phyloP scores from a whole-genome alignment of 2,329 filamentous ascomycete genomes.

The Verticillium isaacii region DNA sequence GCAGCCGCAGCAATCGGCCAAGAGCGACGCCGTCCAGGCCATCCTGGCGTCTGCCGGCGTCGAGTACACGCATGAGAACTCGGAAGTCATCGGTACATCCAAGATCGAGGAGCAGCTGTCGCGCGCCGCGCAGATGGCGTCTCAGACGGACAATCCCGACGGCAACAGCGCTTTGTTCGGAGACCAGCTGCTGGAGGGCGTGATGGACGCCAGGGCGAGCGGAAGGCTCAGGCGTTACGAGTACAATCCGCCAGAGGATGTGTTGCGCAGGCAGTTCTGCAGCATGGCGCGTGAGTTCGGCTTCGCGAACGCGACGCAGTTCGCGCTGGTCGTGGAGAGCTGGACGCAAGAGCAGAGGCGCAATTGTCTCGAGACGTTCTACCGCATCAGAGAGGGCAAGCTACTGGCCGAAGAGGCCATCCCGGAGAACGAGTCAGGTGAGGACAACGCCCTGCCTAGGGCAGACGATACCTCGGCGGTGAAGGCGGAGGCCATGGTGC shows the following conservation, averaged over 20 bases:
- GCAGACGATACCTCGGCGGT: not conserved
- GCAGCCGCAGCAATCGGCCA: constrained; percentile 41
- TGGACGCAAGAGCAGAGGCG: constrained; percentile 83
- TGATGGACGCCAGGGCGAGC: constrained; percentile 8
- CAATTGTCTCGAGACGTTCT: constrained; percentile 76
- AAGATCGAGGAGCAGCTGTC: constrained; percentile 85
- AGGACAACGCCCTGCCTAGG: constrained; percentile 2
- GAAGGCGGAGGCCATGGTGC: constrained; percentile 1
- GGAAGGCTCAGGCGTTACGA: constrained; percentile 19
- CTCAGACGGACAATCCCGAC: constrained; percentile 35
- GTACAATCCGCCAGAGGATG: constrained; percentile 70
- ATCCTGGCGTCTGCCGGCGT: constrained; percentile 87
- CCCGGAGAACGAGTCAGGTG: constrained; percentile 9
- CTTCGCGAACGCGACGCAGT: constrained; percentile 71
- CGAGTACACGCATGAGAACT: constrained; percentile 94
- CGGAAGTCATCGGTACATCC: constrained; percentile 89
- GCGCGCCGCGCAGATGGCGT: constrained; percentile 63
- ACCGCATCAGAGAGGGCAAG: constrained; percentile 58
- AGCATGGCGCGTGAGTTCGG: constrained; percentile 80
- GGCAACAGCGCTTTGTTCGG: constrained; percentile 55
- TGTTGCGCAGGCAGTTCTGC: constrained; percentile 80
- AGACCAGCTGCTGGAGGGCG: constrained; percentile 31
- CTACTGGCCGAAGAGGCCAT: constrained; percentile 28
- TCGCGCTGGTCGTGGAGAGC: constrained; percentile 83
- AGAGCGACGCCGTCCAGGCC: constrained; percentile 75